Conservation (phyloP, 495 filamentous ascomycete genomes). For the Daldinia childiae region DNA sequence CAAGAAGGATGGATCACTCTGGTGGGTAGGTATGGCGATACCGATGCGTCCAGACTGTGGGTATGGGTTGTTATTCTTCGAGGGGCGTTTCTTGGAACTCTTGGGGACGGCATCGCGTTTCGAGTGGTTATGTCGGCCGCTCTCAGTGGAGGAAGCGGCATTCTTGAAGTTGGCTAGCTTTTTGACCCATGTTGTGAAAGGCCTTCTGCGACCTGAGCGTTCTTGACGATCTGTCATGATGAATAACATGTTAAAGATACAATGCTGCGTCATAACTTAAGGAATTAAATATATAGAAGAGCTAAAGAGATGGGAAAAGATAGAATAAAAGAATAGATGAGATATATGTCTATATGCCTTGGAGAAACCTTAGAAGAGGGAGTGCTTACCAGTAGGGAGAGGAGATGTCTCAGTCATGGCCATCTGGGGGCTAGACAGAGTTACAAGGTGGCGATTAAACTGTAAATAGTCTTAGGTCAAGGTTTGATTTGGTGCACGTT, state of each 20-base stretch:
- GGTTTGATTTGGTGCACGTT: constrained; percentile 14
- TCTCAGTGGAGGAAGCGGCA: constrained; percentile 58
- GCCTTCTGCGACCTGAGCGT: constrained; percentile 71
- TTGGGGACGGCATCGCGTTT: constrained; percentile 55
- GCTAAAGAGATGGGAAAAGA: constrained; percentile 33
- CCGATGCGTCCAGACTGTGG: constrained; percentile 66
- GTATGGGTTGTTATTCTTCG: constrained; percentile 85
- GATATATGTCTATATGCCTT: constrained; percentile 14
- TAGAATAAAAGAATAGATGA: constrained; percentile 11
- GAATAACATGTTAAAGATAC: constrained; percentile 7
- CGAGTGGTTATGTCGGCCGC: constrained; percentile 44
- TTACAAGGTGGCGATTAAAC: constrained; percentile 22
- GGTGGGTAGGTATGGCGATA: constrained; percentile 51
- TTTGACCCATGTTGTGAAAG: constrained; percentile 94
- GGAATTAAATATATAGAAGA: constrained; percentile 30
- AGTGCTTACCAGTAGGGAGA: constrained; percentile 69
- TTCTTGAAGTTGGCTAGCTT: constrained; percentile 86
- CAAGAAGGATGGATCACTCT: constrained; percentile 68
- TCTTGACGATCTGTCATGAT: constrained; percentile 54
- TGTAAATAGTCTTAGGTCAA: constrained; percentile 13
- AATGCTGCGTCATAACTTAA: constrained; percentile 22
- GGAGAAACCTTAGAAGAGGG: neutral
- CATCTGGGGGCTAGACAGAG: constrained; percentile 55
- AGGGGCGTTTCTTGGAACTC: constrained; percentile 60
- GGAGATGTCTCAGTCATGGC: constrained; percentile 73